Percentiles rank a stretch among this genome's conserved stretches.
Evolutionary conservation across 148 eudicot genomes (phyloP).

Genomic region (Polygonum aviculare): DNA sequence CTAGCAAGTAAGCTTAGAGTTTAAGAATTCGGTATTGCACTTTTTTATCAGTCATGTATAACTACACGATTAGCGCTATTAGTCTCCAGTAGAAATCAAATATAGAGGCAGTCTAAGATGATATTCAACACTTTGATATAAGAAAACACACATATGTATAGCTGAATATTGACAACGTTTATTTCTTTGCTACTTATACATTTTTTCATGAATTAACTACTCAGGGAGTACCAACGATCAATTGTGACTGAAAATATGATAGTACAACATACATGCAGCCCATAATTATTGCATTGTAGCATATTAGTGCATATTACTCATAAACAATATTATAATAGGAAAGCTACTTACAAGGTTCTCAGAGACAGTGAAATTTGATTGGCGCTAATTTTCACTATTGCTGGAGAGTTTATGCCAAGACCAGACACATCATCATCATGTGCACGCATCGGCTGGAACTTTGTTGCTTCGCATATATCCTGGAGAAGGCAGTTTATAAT

Average conservation of each 20-base stretch:
- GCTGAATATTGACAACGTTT: neutral
- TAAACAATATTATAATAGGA: neutral
- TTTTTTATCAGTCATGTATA: neutral
- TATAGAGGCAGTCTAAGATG: neutral
- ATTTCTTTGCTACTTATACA: neutral
- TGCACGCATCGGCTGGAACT: constrained; percentile 58
- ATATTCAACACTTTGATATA: neutral
- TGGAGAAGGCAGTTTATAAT: constrained; percentile 20
- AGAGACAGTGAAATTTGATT: constrained; percentile 41
- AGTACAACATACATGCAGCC: neutral
- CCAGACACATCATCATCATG: constrained; percentile 25
- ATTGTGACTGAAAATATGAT: neutral
- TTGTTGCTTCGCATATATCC: constrained; percentile 97
- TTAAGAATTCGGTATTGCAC: neutral
- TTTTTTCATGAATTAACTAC: neutral
- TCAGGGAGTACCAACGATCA: neutral
- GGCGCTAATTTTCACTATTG: constrained; percentile 51
- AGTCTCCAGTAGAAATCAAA: neutral
- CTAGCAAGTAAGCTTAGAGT: too few species aligned
- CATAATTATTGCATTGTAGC: neutral
- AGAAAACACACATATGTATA: neutral
- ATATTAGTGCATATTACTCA: neutral
- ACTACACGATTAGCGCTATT: neutral
- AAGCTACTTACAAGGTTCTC: constrained; percentile 48
- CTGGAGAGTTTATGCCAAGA: constrained; percentile 30